These are phyloP conservation scores for Tetrahymena thermophila DNA, from an alignment of 73 alveolate species.

Conservation along the genomic window DNA sequence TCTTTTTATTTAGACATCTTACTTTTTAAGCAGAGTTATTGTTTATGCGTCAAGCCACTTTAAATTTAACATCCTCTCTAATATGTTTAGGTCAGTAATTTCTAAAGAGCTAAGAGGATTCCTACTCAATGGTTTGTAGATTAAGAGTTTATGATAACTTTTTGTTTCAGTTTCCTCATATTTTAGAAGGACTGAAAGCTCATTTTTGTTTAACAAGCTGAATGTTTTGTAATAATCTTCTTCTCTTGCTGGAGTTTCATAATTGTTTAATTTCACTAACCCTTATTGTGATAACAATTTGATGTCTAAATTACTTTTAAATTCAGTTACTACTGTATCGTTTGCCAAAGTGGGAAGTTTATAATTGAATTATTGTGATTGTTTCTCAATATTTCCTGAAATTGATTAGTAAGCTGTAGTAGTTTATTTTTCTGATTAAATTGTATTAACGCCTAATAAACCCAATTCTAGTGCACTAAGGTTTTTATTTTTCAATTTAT, in stretches of 20 bases:
- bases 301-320: background rate
- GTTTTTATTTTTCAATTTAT: background rate
- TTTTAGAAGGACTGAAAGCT: background rate
- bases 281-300: background rate
- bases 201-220: background rate
- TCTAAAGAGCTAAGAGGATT: background rate
- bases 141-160: background rate
- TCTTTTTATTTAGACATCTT: background rate
- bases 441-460: background rate
- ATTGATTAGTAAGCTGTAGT: no score
- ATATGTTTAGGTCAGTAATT: background rate
- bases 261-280: background rate
- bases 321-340: background rate
- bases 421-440: background rate
- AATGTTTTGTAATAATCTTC: background rate
- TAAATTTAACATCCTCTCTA: background rate
- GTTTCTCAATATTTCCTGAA: background rate
- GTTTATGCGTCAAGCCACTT: background rate
- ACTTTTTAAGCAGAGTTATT: background rate
- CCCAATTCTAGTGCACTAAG: background rate
- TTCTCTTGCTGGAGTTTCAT: background rate
- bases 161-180: background rate
- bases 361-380: background rate
- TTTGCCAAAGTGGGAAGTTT: background rate
- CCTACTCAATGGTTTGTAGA: background rate